Evolutionary conservation across 441 rosid genomes (phyloP), one percentile per base, ranked within the genome.

Genomic region (Theobroma grandiflorum): DNA sequence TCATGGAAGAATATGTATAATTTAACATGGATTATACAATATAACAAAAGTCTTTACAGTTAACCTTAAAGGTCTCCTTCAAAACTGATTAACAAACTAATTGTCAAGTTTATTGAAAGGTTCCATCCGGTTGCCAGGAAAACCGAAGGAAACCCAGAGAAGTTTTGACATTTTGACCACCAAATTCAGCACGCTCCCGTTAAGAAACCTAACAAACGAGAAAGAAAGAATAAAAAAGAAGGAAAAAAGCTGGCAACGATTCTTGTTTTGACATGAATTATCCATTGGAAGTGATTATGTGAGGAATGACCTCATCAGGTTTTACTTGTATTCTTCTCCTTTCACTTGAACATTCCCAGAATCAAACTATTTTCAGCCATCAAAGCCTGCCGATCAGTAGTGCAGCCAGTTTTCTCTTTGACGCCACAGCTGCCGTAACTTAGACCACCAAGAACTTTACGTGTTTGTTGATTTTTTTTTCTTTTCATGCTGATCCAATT

Each of bases 271-370:
- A 59, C 78, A 58, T 58, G 66, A n/a, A 18, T 12, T 14, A 22
- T 49, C n/a, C 42, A 71, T 72, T 38, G 20, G 8, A 58, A 43
- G 33, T 77, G 73, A 77, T 77, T 77, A 77, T 20, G 79, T 52
- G 49, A 76, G 52, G 72, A 50, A 37, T 77, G 79, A 77, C 63
- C 31, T 76, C 79, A 64, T 35, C 33, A 11, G 18, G 4, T 35
- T 62, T 62, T 62, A 12, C 40, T 62, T 62, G 40, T 31, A 5
- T 31, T 31, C 7, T 31, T 62, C 31, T 52, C 40, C 40, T 18
- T 4, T 64, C 16, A 26, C 52, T 58, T 6, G 0, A 45, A 52
- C 3, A 20, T 43, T 8, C 8, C 18, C 7, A 8, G 8, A 26
- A 47, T 49, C 57, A 50, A 20, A 49, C 74, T 14, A 59, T 15